A percentile compares a stretch with the other conserved stretches of the same genome.
Conservation (phyloP, 129 eudicot genomes). For the Glebionis coronaria region DNA sequence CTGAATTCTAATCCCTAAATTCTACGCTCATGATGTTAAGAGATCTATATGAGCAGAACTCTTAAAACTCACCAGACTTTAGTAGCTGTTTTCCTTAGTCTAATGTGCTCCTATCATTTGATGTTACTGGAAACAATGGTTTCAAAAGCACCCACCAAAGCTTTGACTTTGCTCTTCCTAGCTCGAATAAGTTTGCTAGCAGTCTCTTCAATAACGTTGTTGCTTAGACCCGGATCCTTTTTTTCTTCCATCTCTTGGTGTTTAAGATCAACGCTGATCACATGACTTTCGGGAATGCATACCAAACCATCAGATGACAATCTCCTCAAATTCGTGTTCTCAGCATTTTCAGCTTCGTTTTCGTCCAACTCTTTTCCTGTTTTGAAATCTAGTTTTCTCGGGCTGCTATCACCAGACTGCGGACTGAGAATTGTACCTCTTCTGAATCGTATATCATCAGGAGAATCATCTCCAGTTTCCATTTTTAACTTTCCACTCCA, state of each 20-base stretch:
- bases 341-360: slow-evolving; percentile 18
- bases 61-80: slow-evolving; percentile 1
- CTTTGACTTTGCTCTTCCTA: slow-evolving; percentile 74
- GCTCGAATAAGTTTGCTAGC: slow-evolving; percentile 55
- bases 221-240: slow-evolving; percentile 28
- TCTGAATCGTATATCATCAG: slow-evolving; percentile 32
- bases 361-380: slow-evolving; percentile 34
- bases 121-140: slow-evolving; percentile 25
- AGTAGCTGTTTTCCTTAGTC: slow-evolving; percentile 15
- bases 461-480: slow-evolving; percentile 24
- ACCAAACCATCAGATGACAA: slow-evolving; percentile 21
- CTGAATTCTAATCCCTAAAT: background rate
- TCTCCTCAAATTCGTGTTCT: slow-evolving; percentile 31
- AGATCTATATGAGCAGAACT: slow-evolving; percentile 11
- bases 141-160: slow-evolving; percentile 86
- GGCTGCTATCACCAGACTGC: slow-evolving; percentile 31
- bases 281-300: slow-evolving; percentile 14
- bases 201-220: slow-evolving; percentile 74
- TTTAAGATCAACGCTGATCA: slow-evolving; percentile 36
- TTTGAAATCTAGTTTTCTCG: slow-evolving; percentile 34
- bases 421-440: slow-evolving; percentile 40
- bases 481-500: slow-evolving; percentile 14
- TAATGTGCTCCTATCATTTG: background rate
- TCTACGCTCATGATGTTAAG: background rate
- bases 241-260: slow-evolving; percentile 47